Evolutionary conservation across 805 yeast species (phyloP).

Genomic region (Hermanozyma aechmeae): DNA sequence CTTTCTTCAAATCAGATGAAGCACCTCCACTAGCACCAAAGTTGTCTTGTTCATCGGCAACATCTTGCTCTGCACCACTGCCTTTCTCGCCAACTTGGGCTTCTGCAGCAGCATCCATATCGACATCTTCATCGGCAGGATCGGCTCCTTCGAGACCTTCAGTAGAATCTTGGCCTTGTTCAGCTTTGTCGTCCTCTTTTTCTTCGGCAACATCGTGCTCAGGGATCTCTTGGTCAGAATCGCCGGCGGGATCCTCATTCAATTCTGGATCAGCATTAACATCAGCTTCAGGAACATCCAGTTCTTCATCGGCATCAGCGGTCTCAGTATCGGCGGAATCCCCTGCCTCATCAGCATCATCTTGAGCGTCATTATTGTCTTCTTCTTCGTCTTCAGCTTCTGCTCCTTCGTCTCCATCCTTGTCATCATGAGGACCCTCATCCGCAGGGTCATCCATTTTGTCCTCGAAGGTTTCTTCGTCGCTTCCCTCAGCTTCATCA

Average conservation of each 20-base stretch:
- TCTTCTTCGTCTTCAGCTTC: conserved; percentile 11
- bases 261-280: conserved; percentile 16
- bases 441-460: conserved; percentile 13
- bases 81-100: conserved; percentile 55
- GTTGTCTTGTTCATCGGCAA: conserved; percentile 51
- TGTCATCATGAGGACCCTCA: conserved; percentile 18
- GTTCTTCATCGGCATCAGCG: conserved; percentile 26
- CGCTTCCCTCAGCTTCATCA: conserved; percentile 38
- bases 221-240: conserved; percentile 23
- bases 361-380: conserved; percentile 19
- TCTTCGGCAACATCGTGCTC: conserved; percentile 29
- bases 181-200: conserved; percentile 16
- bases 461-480: conserved; percentile 12
- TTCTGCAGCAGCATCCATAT: conserved; percentile 49
- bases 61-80: conserved; percentile 50
- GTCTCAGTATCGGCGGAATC: no score
- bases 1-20: conserved; percentile 27
- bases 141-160: conserved; percentile 52
- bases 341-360: conserved; percentile 10
- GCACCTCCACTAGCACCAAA: conserved; percentile 59
- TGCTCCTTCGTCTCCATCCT: conserved; percentile 13
- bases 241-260: conserved; percentile 11
- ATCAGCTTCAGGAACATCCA: conserved; percentile 16
- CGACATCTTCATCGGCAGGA: conserved; percentile 35
- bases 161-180: conserved; percentile 20